phyloP scores from a whole-genome alignment of 352 stramenopile species.

The Globisporangium paddicum region DNA sequence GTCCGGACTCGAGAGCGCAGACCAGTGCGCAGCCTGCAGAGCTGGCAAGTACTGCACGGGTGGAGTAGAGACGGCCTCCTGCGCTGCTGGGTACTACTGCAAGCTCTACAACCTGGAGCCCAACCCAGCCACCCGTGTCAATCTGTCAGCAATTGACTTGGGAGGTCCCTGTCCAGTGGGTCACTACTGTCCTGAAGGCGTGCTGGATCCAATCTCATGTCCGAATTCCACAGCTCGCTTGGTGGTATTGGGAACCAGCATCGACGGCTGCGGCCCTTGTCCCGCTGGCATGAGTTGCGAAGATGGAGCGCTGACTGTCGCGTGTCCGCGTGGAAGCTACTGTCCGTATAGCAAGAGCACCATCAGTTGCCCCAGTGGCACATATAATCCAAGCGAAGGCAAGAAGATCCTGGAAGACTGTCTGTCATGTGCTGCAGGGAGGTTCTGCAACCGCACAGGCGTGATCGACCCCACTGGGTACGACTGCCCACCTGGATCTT shows the following conservation, averaged over 20 bases:
- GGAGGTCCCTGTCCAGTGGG: slow-evolving; percentile 69
- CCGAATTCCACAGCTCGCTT: slow-evolving; percentile 51
- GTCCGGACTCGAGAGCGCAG: slow-evolving; percentile 30
- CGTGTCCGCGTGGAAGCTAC: slow-evolving; percentile 62
- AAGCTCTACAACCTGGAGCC: slow-evolving; percentile 56
- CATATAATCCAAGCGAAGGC: slow-evolving; percentile 45
- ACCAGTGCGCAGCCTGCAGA: slow-evolving; percentile 62
- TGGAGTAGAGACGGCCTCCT: slow-evolving; percentile 66
- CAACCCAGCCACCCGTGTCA: slow-evolving; percentile 27
- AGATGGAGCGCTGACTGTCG: slow-evolving; percentile 52
- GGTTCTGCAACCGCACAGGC: slow-evolving; percentile 67
- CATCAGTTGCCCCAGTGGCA: slow-evolving; percentile 51
- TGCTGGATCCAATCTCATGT: slow-evolving; percentile 64
- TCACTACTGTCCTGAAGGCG: slow-evolving; percentile 73
- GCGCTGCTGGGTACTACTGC: slow-evolving; percentile 83
- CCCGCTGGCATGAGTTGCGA: slow-evolving; percentile 85
- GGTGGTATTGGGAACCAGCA: slow-evolving; percentile 35
- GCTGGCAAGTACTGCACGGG: slow-evolving; percentile 76
- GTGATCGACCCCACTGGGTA: slow-evolving; percentile 51
- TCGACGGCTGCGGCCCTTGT: slow-evolving; percentile 72
- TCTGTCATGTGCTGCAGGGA: slow-evolving; percentile 51
- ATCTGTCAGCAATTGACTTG: slow-evolving; percentile 22
- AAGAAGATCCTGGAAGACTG: slow-evolving; percentile 46
- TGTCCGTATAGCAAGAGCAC: slow-evolving; percentile 41
- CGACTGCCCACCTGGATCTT: slow-evolving; percentile 67